These are phyloP conservation scores for Cercospora janseana DNA, from an alignment of 2,329 filamentous ascomycete species.

Conservation along the genomic window DNA sequence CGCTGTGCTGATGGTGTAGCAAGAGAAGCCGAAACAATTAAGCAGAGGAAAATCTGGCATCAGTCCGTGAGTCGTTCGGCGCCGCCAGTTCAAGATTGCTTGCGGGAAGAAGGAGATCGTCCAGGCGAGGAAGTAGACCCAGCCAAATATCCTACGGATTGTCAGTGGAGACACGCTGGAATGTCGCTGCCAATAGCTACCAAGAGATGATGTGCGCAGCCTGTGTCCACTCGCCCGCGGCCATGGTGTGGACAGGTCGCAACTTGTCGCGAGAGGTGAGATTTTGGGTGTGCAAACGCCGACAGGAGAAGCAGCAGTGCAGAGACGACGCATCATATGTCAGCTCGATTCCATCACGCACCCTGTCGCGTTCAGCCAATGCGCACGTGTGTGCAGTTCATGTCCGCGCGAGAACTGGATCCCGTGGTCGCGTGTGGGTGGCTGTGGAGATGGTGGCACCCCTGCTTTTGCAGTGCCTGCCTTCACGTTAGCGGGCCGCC, in stretches of 20 bases:
- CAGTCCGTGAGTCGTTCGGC: conserved; percentile 75
- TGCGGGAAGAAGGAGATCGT: conserved; percentile 92
- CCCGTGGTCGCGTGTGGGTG: background rate
- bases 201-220: conserved; percentile 20
- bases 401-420: background rate
- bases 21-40: conserved; percentile 69
- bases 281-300: too few species aligned
- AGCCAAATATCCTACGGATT: conserved; percentile 31
- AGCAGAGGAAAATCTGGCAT: conserved; percentile 83
- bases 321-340: too few species aligned
- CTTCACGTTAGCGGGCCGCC: background rate
- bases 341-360: too few species aligned
- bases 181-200: conserved; percentile 8
- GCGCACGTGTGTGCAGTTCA: background rate
- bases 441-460: background rate
- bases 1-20: conserved; percentile 69
- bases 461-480: background rate
- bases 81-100: conserved; percentile 72
- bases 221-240: conserved; percentile 3
- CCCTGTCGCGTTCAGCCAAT: background rate
- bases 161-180: background rate
- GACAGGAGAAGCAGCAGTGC: too few species aligned
- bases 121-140: conserved; percentile 49
- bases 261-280: too few species aligned
- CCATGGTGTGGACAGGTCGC: too few species aligned